Base-by-base conservation (phyloP, 1,284 basidiomycete species). In the Ustilago tritici region DNA sequence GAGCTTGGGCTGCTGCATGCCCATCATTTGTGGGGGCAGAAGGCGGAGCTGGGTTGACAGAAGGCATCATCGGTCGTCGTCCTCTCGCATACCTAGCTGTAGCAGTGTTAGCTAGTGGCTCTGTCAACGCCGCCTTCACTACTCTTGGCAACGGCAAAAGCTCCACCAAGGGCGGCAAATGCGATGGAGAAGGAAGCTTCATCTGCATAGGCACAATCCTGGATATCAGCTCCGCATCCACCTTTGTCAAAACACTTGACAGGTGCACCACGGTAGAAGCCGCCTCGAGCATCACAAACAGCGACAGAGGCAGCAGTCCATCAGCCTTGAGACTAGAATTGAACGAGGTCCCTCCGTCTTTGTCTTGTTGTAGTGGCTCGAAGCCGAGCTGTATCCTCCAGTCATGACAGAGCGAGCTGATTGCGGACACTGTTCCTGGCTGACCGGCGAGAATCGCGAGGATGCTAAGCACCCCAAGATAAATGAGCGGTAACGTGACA, bases 111-210 rank as follows among this genome's bases (percentile, higher is more conserved):
- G 59, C 32, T 14, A 58, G 59, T 14, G 68, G 53, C 14, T 65
- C 68, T 6, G 65, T 61, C 58, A 70, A 41, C 0, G 61, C 75
- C 19, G 62, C 63, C 34, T 58, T 69, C 31, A 77, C 11, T 14
- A 55, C 49, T 3, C 52, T 40, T 8, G 75, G 77, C 12, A 76
- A 15, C 8, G 73, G 68, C 31, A 76, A 60, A 40, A 79, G 46
- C 34, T 75, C 71, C 2, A 75, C 23, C 47, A 79, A 32, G 1
- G 69, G 62, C 17, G 77, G 77, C 47, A 65, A 47, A 61, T 79
- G 77, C 11, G 77, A 79, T n/a, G 77, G 77, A 9, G 77, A 79
- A 9, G 73, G 77, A 2, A 79, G 59, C 14, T 40, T 59, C 9
- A 76, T 41, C 34, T 70, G 57, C 55, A 43, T 47, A 0, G 73